Evolutionary conservation across 2,329 filamentous ascomycete genomes (phyloP), one percentile per base, ranked within the genome.

Genomic region (Epichloe elymi): DNA sequence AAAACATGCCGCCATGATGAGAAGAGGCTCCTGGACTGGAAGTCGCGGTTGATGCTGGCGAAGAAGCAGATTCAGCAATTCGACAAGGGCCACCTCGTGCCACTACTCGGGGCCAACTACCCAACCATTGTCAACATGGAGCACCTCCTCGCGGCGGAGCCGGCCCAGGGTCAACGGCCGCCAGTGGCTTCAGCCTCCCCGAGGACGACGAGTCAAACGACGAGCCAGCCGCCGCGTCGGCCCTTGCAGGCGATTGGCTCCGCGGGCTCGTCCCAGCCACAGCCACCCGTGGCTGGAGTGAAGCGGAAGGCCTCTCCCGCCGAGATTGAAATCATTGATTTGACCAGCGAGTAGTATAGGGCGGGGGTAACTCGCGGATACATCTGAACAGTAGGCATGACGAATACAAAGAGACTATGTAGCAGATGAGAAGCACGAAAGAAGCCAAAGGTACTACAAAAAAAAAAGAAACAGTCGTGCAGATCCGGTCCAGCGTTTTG

Each of bases 1-100:
- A 65, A 63, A 57, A 53, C 51, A 15, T 40, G 33, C 19, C 6
- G 35, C 20, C 30, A 45, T 6, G 64, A 19, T n/a, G 40, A 38
- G 48, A 23, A 23, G 30, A 30, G 33, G 14, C 43, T 14, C 26
- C 36, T 15, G 5, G 49, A 41, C 35, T 41, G 43, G 43, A 33
- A 40, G 42, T 30, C 17, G 37, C 36, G 44, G 33, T 36, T 39
- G 43, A 45, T 10, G 41, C 15, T 41, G 36, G 37, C 49, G 3
- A 4, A 11, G 2, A 17, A 23, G 14, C 37, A 51, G 42, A 35
- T 51, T 5, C 14, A 10, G 20, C 14, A 10, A n/a, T 46, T 51
- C 17, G 11, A 19, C 3, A 14, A 10, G 26, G 8, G 20, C 14
- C 35, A 41, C 6, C 37, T 51, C n/a, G 5, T 4, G 43, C 12